Evolutionary conservation across 2,329 filamentous ascomycete species (phyloP), one percentile per base, ranked within the genome.

Genomic region (Aspergillus arachidicola): DNA sequence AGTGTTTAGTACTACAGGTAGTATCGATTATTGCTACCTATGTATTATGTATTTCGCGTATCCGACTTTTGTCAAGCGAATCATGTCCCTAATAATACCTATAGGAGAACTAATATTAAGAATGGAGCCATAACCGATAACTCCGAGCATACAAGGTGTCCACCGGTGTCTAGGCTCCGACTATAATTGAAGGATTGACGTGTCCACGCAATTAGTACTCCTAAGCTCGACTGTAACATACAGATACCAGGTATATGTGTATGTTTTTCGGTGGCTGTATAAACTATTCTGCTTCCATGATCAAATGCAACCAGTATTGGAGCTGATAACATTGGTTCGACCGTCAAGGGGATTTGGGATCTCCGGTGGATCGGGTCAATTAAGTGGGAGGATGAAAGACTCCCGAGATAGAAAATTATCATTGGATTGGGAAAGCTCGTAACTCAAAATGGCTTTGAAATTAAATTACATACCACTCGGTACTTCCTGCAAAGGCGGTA

Each of bases 161-260:
- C 60, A 60, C 58, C 36, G 10, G 60, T 58, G 62, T 65, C 63
- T 65, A 65, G 63, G 57, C 63, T 63, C 57, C 43, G 46, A 57
- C 48, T 56, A 54, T 32, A 45, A 28, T 16, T 34, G 38, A 56
- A 21, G 54, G 59, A 58, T 58, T 58, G 59, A 61, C 59, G 59
- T 61, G 54, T 61, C 55, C 54, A 54, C 55, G 46, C 59, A 61
- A 58, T 54, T 23, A 14, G 16, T 36, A 21, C 41, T 51, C 36
- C 36, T 45, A 38, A 32, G 32, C 16, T 51, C 36, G 48, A n/a
- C n/a, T 60, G 38, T 26, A 53, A 38, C 19, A n/a, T 46, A 43
- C 58, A 38, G 26, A 43, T 51, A 26, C 46, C 23, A 50, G 46
- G 23, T 16, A 53, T 23, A 59, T 30, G n/a, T 50, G 34, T 32